phyloP scores from a whole-genome alignment of 2,329 filamentous ascomycete genomes.

The Epichloe gansuensis region DNA sequence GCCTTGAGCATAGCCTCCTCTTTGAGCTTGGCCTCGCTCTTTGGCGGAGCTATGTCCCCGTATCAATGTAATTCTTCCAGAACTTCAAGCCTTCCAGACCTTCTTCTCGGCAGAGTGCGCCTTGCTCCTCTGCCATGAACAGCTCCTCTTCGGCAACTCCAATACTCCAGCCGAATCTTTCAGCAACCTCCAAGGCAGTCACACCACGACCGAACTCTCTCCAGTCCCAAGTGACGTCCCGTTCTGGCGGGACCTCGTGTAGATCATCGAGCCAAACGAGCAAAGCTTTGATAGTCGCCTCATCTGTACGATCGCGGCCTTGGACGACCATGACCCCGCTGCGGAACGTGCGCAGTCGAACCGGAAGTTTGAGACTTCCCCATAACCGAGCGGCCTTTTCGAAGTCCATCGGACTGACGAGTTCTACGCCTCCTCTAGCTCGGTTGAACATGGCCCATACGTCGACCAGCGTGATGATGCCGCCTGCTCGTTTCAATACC shows the following conservation, averaged over 20 bases:
- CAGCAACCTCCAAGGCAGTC: slow-evolving; percentile 79
- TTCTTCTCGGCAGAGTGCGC: slow-evolving; percentile 79
- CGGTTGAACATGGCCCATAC: slow-evolving; percentile 94
- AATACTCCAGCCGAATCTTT: slow-evolving; percentile 91
- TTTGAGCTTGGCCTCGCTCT: slow-evolving; percentile 18
- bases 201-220: slow-evolving; percentile 68
- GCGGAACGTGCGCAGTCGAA: slow-evolving; percentile 79
- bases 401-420: slow-evolving; percentile 85
- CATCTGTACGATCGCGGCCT: slow-evolving; percentile 75
- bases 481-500: slow-evolving; percentile 66
- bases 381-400: slow-evolving; percentile 80
- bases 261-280: slow-evolving; percentile 66
- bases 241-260: slow-evolving; percentile 51
- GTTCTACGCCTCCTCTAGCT: slow-evolving; percentile 81
- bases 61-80: slow-evolving; percentile 69
- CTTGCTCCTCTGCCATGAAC: slow-evolving; percentile 91
- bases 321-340: slow-evolving; percentile 94
- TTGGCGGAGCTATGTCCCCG: slow-evolving; percentile 23
- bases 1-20: slow-evolving; percentile 30
- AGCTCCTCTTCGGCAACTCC: slow-evolving; percentile 92
- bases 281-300: slow-evolving; percentile 70
- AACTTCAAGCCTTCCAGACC: slow-evolving; percentile 83
- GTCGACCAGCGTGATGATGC: slow-evolving; percentile 81
- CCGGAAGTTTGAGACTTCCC: slow-evolving; percentile 76
- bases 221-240: slow-evolving; percentile 66